Conservation (phyloP, 164 flowering plant species). For the Dillenia suffruticosa region DNA sequence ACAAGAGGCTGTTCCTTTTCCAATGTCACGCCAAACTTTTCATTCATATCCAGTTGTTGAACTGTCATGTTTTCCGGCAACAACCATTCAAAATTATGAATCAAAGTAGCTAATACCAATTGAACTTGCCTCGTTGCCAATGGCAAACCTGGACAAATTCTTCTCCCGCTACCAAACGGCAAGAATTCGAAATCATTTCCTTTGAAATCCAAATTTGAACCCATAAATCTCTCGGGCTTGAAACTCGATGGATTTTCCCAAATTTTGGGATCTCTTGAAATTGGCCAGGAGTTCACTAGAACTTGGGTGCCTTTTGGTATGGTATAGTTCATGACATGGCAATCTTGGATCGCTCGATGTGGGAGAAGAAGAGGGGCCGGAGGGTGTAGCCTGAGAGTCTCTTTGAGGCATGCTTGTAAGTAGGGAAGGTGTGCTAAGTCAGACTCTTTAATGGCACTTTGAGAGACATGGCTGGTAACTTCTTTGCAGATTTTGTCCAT, state of each 20-base stretch:
- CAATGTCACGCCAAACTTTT: slow-evolving; percentile 5
- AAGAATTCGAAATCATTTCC: neutral
- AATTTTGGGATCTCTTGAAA: slow-evolving; percentile 7
- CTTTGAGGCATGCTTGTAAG: neutral
- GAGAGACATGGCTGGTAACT: neutral
- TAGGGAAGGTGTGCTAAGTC: neutral
- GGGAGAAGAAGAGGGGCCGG: neutral
- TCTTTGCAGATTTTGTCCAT: neutral
- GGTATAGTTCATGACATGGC: neutral
- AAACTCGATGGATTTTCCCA: slow-evolving; percentile 15
- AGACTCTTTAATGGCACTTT: neutral
- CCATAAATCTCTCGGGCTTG: slow-evolving; percentile 8
- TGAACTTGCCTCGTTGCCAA: neutral
- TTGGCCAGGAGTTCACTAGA: neutral
- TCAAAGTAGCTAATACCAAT: slow-evolving; percentile 4
- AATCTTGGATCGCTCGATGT: neutral
- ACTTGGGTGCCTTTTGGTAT: neutral
- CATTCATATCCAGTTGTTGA: slow-evolving; percentile 8
- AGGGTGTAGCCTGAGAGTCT: slow-evolving; percentile 1
- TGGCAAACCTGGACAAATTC: neutral
- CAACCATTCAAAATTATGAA: slow-evolving; percentile 7
- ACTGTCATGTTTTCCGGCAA: slow-evolving; percentile 3
- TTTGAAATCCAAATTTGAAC: neutral
- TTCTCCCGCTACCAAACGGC: neutral
- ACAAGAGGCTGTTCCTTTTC: slow-evolving; percentile 7